Conservation (phyloP, 257 asterid species). For the Perilla frutescens region DNA sequence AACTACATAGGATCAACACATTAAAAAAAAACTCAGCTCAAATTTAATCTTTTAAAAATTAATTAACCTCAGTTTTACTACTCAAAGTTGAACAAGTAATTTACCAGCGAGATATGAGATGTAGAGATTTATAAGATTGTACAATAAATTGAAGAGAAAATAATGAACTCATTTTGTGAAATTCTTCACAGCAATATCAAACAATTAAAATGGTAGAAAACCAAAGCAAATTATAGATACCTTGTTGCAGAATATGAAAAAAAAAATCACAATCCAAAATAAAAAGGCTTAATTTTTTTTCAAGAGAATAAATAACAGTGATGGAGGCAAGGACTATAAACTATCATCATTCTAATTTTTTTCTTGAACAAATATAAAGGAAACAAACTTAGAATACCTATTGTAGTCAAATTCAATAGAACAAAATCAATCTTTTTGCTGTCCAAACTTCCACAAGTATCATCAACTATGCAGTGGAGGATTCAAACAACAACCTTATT, state of each 20-base stretch:
- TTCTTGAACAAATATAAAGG: no score
- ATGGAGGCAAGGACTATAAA: no score
- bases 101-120: conserved; percentile 35
- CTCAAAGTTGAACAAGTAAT: conserved; percentile 13
- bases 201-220: background rate
- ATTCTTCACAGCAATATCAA: background rate
- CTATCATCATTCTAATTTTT: no score
- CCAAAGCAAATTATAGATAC: no score
- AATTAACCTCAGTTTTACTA: conserved; percentile 3
- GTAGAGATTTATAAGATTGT: conserved; percentile 28
- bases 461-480: conserved; percentile 92
- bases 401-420: no score
- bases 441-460: conserved; percentile 73
- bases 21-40: background rate
- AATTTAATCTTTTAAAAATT: background rate
- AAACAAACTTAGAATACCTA: no score
- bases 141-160: background rate
- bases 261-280: no score
- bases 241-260: no score
- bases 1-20: background rate
- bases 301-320: no score
- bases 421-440: conserved; percentile 48
- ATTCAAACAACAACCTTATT: conserved; percentile 94
- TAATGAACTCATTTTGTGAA: background rate
- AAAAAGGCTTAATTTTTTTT: no score